phyloP scores from a whole-genome alignment of 805 yeast genomes.

The Starmerella stigmatis region DNA sequence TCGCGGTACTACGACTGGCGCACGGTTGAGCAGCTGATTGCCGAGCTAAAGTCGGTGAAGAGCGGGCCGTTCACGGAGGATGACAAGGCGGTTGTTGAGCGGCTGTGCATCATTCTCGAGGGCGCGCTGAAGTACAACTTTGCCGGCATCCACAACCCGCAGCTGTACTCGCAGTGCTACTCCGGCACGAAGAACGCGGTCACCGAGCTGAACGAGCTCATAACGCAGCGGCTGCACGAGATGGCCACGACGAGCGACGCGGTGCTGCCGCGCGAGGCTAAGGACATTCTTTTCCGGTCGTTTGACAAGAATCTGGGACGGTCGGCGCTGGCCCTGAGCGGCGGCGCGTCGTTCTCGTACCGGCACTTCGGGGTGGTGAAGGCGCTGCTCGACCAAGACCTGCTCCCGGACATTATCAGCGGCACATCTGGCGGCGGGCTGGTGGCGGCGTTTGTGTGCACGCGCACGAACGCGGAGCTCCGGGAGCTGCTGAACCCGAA shows the following conservation, averaged over 20 bases:
- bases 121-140: constrained; percentile 62
- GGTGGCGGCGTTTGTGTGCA: constrained; percentile 61
- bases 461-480: constrained; percentile 60
- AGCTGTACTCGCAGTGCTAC: constrained; percentile 60
- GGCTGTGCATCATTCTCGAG: constrained; percentile 47
- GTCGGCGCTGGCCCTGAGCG: constrained; percentile 61
- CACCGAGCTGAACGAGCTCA: constrained; percentile 44
- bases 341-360: constrained; percentile 72
- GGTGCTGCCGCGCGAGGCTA: constrained; percentile 34
- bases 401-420: constrained; percentile 56
- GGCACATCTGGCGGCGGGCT: constrained; percentile 80
- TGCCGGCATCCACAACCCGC: constrained; percentile 67
- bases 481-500: constrained; percentile 46
- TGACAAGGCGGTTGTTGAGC: constrained; percentile 29
- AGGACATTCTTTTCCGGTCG: constrained; percentile 45
- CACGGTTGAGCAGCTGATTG: constrained; percentile 42
- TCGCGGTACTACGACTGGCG: constrained; percentile 61
- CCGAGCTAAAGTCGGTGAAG: constrained; percentile 33
- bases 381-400: constrained; percentile 56
- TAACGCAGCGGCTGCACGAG: constrained; percentile 38
- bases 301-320: constrained; percentile 58
- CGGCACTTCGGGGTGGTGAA: constrained; percentile 68
- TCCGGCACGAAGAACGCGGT: constrained; percentile 62
- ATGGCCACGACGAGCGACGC: constrained; percentile 33
- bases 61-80: constrained; percentile 26